Evolutionary conservation across 2,329 filamentous ascomycete species (phyloP).

Genomic region (Lecanicillium sp.): DNA sequence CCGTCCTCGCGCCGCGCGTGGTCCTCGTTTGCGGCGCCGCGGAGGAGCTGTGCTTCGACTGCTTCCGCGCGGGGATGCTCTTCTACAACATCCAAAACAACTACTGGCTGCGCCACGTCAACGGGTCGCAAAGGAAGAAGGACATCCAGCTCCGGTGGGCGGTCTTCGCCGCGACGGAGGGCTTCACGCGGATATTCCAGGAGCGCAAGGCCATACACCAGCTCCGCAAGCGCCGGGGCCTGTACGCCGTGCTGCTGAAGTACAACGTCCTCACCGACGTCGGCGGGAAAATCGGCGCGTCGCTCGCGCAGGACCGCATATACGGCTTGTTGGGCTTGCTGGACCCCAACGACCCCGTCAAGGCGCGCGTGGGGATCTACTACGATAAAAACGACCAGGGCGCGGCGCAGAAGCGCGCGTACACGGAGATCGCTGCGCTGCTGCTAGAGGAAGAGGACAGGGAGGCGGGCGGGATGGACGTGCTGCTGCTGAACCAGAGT

Average conservation of each 20-base stretch:
- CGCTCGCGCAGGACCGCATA: slow-evolving; percentile 25
- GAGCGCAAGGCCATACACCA: slow-evolving; percentile 27
- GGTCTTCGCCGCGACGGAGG: slow-evolving; percentile 19
- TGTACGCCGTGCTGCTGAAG: slow-evolving; percentile 24
- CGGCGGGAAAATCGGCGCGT: slow-evolving; percentile 21
- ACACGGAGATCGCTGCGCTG: slow-evolving; percentile 19
- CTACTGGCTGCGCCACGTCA: slow-evolving; percentile 20
- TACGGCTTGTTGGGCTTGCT: slow-evolving; percentile 28
- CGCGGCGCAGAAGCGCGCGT: slow-evolving; percentile 12
- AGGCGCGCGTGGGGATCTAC: slow-evolving; percentile 13
- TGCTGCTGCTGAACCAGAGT: slow-evolving; percentile 26
- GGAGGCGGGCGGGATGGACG: too few species aligned
- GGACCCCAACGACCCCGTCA: slow-evolving; percentile 18
- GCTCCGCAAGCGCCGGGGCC: slow-evolving; percentile 10
- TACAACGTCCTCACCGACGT: slow-evolving; percentile 24
- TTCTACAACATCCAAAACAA: slow-evolving; percentile 28
- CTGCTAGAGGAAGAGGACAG: slow-evolving; percentile 18
- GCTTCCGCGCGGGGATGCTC: slow-evolving; percentile 20
- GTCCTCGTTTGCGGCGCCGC: slow-evolving; percentile 24
- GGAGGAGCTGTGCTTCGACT: slow-evolving; percentile 22
- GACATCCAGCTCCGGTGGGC: slow-evolving; percentile 17
- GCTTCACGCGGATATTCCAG: slow-evolving; percentile 22
- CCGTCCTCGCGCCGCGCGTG: slow-evolving; percentile 21
- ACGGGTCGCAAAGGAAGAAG: slow-evolving; percentile 9
- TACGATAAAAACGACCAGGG: slow-evolving; percentile 15